A percentile compares a stretch with the other conserved stretches of the same genome.
phyloP scores from a whole-genome alignment of 179 eudicot species.

The Drosera spatulata region DNA sequence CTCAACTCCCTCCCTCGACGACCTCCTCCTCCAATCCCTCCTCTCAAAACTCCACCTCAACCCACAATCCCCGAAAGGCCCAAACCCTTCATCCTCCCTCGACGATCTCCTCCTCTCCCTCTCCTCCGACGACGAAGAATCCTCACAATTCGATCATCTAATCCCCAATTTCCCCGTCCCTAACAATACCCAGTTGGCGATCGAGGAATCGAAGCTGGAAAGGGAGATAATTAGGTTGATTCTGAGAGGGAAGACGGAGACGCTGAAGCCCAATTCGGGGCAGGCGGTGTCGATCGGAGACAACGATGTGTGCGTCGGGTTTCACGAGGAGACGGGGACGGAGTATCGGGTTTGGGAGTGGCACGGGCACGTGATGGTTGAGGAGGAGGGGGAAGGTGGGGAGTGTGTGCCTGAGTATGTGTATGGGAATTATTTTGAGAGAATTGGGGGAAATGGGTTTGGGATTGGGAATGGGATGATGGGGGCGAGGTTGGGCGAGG shows the following conservation, averaged over 20 bases:
- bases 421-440: slow-evolving; percentile 93
- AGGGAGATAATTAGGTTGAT: slow-evolving; percentile 57
- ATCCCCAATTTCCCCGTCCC: slow-evolving; percentile 54
- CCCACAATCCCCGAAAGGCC: too few relatives aligned
- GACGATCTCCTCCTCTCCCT: too few relatives aligned
- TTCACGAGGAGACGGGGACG: slow-evolving; percentile 58
- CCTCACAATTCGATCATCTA: too few relatives aligned
- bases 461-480: slow-evolving; percentile 10
- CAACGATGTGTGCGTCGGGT: slow-evolving; percentile 84
- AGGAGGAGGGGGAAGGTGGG: slow-evolving; percentile 75
- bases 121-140: too few relatives aligned
- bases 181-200: slow-evolving; percentile 61
- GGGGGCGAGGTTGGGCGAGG: slow-evolving; percentile 13
- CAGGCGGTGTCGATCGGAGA: slow-evolving; percentile 75
- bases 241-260: slow-evolving; percentile 44
- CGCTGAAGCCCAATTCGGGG: slow-evolving; percentile 86
- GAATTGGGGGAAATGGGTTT: slow-evolving; percentile 12
- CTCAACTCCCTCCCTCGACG: slow-evolving; percentile 56
- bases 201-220: slow-evolving; percentile 69
- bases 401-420: slow-evolving; percentile 74
- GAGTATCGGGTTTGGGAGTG: slow-evolving; percentile 98
- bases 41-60: slow-evolving; percentile 45
- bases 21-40: slow-evolving; percentile 74
- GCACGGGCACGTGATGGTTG: slow-evolving; percentile 95
- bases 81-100: too few relatives aligned